Percentiles rank a stretch among this genome's conserved stretches.
Evolutionary conservation across 345 rosid species (phyloP).

Genomic region (Geranium rotundifolium): DNA sequence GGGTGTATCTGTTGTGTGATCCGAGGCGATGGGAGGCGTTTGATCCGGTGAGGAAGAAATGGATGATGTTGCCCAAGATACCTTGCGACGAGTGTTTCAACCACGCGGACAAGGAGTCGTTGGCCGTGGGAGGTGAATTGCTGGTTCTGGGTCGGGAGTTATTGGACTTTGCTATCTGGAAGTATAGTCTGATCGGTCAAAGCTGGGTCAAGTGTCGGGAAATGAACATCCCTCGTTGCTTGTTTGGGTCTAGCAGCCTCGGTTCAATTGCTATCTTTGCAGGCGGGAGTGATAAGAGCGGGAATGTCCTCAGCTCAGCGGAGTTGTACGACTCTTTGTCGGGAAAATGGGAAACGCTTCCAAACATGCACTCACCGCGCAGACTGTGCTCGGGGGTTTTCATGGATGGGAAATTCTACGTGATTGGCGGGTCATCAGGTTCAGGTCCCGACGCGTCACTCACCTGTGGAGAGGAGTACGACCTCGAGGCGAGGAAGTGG

Average conservation of each 20-base stretch:
- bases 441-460: constrained; percentile 46
- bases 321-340: constrained; percentile 57
- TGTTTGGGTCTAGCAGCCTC: constrained; percentile 66
- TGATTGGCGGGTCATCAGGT: constrained; percentile 67
- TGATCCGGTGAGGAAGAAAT: constrained; percentile 44
- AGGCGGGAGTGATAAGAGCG: constrained; percentile 59
- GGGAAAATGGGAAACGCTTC: constrained; percentile 62
- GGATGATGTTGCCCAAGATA: constrained; percentile 69
- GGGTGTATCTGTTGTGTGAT: constrained; percentile 69
- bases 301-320: constrained; percentile 45
- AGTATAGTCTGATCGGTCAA: constrained; percentile 40
- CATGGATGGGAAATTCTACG: constrained; percentile 72
- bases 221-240: constrained; percentile 63
- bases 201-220: constrained; percentile 60
- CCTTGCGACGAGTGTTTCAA: constrained; percentile 83
- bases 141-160: constrained; percentile 69
- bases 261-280: constrained; percentile 62
- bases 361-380: constrained; percentile 58
- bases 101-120: constrained; percentile 70
- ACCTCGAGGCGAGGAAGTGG: constrained; percentile 55
- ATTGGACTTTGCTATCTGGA: constrained; percentile 66
- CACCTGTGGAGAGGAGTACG: constrained; percentile 63
- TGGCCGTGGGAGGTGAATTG: constrained; percentile 63
- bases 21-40: constrained; percentile 73
- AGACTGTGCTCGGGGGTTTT: constrained; percentile 73